These are phyloP conservation scores for Mycosphaerelloides madeirae DNA, from an alignment of 2,329 filamentous ascomycete species.

Conservation along the genomic window DNA sequence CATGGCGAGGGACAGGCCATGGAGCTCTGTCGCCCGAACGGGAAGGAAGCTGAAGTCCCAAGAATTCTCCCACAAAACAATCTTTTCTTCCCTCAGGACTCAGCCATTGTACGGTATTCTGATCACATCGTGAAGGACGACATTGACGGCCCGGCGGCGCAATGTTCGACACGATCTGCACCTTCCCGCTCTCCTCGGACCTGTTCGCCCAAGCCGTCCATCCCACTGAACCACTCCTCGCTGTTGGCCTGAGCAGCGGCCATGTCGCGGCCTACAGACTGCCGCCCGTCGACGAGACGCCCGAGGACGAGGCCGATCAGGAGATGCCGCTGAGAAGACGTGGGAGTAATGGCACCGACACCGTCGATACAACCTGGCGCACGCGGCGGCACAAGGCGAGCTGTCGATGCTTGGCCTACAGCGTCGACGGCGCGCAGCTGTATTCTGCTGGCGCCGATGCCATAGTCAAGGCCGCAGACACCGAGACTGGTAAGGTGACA, in stretches of 20 bases:
- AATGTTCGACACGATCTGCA: slow-evolving; percentile 92
- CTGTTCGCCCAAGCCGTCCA: slow-evolving; percentile 87
- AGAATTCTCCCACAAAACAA: too few species aligned
- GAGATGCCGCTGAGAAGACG: slow-evolving; percentile 13
- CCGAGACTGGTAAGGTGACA: slow-evolving; percentile 61
- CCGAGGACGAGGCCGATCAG: slow-evolving; percentile 32
- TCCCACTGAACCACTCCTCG: slow-evolving; percentile 75
- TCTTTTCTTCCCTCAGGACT: too few species aligned
- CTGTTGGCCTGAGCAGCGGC: slow-evolving; percentile 77
- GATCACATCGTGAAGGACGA: neutral
- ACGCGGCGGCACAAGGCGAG: slow-evolving; percentile 91
- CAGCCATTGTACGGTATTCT: too few species aligned
- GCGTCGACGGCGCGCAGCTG: slow-evolving; percentile 66
- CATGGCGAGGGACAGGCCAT: too few species aligned
- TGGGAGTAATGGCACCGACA: slow-evolving; percentile 60
- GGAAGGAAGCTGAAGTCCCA: too few species aligned
- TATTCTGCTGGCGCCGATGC: slow-evolving; percentile 60
- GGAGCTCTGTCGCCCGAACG: too few species aligned
- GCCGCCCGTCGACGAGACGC: slow-evolving; percentile 51
- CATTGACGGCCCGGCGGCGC: slow-evolving; percentile 1
- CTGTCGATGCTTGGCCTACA: slow-evolving; percentile 77
- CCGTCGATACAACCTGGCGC: slow-evolving; percentile 78
- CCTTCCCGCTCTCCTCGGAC: slow-evolving; percentile 77
- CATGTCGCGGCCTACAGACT: slow-evolving; percentile 82
- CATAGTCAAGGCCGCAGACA: slow-evolving; percentile 57